These are phyloP conservation scores for Scheffersomyces stipitis DNA, from an alignment of 805 yeast genomes.

Conservation along the genomic window DNA sequence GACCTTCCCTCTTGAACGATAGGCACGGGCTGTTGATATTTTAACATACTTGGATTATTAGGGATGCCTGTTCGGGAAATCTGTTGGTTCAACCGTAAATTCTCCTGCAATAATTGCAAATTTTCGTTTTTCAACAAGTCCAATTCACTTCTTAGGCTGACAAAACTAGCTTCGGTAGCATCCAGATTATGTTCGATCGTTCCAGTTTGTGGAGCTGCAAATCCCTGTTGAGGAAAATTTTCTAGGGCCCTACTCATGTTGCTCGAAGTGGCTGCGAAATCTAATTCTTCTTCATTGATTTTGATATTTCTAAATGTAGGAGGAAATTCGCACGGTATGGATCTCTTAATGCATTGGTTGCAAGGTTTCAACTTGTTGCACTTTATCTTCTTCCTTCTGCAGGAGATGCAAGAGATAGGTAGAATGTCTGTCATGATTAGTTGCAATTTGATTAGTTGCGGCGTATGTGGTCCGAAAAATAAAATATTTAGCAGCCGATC, in stretches of 20 bases:
- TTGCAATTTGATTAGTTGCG: not conserved
- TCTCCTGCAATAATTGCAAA: constrained; percentile 16
- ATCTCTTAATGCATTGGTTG: constrained; percentile 38
- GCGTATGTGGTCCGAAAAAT: not conserved
- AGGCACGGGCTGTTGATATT: constrained; percentile 1
- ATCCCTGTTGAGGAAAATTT: not conserved
- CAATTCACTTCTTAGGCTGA: constrained; percentile 15
- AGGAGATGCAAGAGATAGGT: constrained; percentile 37
- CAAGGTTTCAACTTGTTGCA: constrained; percentile 40
- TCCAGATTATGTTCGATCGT: too few species aligned
- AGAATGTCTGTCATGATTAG: constrained; percentile 20
- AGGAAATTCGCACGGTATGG: constrained; percentile 45
- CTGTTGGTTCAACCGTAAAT: constrained; percentile 15
- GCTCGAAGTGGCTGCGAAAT: not conserved
- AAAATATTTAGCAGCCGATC: not conserved
- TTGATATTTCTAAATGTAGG: constrained; percentile 45
- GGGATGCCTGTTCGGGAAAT: not conserved
- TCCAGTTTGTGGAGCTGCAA: not conserved
- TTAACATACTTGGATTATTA: not conserved
- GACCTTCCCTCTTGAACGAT: not conserved
- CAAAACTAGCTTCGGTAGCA: constrained; percentile 3
- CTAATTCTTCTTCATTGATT: constrained; percentile 21
- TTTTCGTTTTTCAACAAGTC: constrained; percentile 20
- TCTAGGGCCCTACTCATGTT: not conserved
- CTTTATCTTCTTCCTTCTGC: constrained; percentile 35